Percentiles rank a stretch among this genome's conserved stretches.
Evolutionary conservation across 306 rosid genomes (phyloP).

Genomic region (Malus asiatica): DNA sequence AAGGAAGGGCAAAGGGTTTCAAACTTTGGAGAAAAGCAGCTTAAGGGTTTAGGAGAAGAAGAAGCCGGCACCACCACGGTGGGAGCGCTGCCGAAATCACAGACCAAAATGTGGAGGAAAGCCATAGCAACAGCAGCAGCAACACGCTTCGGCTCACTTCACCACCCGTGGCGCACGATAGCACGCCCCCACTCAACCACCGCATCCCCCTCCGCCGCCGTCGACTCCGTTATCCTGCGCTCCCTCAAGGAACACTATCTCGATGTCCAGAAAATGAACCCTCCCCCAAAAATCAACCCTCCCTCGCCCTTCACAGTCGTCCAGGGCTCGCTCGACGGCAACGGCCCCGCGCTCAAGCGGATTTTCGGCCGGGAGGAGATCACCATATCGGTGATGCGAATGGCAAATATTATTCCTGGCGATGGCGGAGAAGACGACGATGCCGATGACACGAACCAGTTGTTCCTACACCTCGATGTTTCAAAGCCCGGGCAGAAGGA

Average conservation of each 20-base stretch:
- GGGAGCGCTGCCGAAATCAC: no score
- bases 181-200: constrained; percentile 29
- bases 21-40: background rate
- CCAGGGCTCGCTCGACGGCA: constrained; percentile 63
- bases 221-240: constrained; percentile 65
- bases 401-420: constrained; percentile 29
- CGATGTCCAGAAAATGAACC: constrained; percentile 69
- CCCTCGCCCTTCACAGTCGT: constrained; percentile 68
- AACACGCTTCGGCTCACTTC: constrained; percentile 14
- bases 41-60: background rate
- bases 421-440: constrained; percentile 31
- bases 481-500: constrained; percentile 57
- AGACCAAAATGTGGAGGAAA: constrained; percentile 54
- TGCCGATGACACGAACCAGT: constrained; percentile 49
- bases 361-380: constrained; percentile 62
- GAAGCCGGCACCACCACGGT: background rate
- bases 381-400: constrained; percentile 56
- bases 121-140: constrained; percentile 11
- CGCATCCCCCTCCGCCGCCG: constrained; percentile 49
- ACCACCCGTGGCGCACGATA: constrained; percentile 12
- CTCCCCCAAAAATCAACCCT: constrained; percentile 85
- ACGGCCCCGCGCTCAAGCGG: constrained; percentile 63
- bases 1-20: background rate
- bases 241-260: constrained; percentile 89
- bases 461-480: constrained; percentile 70